A percentile compares a stretch with the other conserved stretches of the same genome.
Evolutionary conservation across 148 eudicot species (phyloP).

Genomic region (Spergularia marina): DNA sequence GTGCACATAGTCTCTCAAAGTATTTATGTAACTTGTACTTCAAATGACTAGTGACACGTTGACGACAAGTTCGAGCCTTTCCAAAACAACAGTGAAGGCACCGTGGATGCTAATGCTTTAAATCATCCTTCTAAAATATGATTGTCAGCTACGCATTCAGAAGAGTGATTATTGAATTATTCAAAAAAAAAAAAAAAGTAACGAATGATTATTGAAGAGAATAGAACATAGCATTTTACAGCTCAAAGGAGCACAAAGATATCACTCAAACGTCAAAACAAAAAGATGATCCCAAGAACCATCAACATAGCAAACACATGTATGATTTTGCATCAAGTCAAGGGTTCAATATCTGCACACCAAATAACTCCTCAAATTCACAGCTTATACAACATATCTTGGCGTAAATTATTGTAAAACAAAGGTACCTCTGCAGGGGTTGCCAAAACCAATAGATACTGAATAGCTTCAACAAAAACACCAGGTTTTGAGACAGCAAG

Average conservation of each 20-base stretch:
- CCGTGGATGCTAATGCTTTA: background rate
- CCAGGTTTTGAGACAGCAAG: conserved; percentile 82
- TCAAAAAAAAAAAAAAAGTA: no score
- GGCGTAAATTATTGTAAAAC: background rate
- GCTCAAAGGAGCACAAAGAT: background rate
- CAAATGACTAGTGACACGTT: no score
- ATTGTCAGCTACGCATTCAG: background rate
- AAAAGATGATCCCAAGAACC: background rate
- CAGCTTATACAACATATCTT: background rate
- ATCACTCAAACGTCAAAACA: background rate
- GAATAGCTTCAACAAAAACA: conserved; percentile 90
- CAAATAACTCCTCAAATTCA: background rate
- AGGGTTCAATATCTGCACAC: background rate
- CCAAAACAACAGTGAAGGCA: background rate
- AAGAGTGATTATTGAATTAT: no score
- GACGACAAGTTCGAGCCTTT: background rate
- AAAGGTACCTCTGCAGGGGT: conserved; percentile 90
- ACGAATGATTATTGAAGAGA: background rate
- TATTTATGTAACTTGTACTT: no score
- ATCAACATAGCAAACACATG: background rate
- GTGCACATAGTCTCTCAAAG: no score
- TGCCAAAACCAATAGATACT: conserved; percentile 78
- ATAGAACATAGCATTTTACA: background rate
- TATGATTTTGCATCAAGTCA: background rate
- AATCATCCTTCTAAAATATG: background rate